Evolutionary conservation across 2,329 filamentous ascomycete genomes (phyloP).

Genomic region (Epichloe gansuensis): DNA sequence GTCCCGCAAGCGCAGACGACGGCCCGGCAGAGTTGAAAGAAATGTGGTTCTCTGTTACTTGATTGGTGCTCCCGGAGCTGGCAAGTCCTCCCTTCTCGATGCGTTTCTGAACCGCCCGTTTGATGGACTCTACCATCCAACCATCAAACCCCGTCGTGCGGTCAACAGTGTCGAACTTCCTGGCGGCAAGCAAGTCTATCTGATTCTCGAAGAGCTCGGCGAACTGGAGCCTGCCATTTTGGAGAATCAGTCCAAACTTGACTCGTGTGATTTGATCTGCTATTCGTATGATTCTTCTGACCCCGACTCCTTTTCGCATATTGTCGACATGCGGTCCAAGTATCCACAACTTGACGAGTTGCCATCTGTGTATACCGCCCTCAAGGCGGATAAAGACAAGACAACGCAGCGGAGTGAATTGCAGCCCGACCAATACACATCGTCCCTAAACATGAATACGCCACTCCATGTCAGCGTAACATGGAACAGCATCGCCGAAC

Average conservation of each 20-base stretch:
- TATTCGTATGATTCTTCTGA: slow-evolving; percentile 97
- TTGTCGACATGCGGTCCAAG: slow-evolving; percentile 66
- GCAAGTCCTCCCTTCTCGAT: slow-evolving; percentile 84
- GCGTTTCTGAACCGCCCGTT: slow-evolving; percentile 86
- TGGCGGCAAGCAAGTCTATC: slow-evolving; percentile 91
- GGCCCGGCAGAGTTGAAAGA: slow-evolving; percentile 75
- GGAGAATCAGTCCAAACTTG: slow-evolving; percentile 80
- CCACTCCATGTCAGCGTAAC: slow-evolving; percentile 90
- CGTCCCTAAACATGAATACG: slow-evolving; percentile 72
- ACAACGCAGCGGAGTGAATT: slow-evolving; percentile 87
- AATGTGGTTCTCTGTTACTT: slow-evolving; percentile 94
- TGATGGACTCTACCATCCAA: slow-evolving; percentile 72
- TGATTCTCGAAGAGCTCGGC: slow-evolving; percentile 90
- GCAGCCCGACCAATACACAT: slow-evolving; percentile 87
- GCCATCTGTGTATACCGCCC: slow-evolving; percentile 79
- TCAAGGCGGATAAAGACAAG: slow-evolving; percentile 93
- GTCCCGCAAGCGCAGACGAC: slow-evolving; percentile 70
- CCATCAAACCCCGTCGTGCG: slow-evolving; percentile 84
- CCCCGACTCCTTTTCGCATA: slow-evolving; percentile 88
- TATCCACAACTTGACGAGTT: slow-evolving; percentile 80
- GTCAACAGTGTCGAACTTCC: slow-evolving; percentile 95
- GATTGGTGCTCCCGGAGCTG: slow-evolving; percentile 70
- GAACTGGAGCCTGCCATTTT: slow-evolving; percentile 91
- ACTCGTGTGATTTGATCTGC: slow-evolving; percentile 86
- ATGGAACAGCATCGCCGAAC: slow-evolving; percentile 86